Evolutionary conservation across 768 basidiomycete species (phyloP).

Genomic region (Rickenella mellea): DNA sequence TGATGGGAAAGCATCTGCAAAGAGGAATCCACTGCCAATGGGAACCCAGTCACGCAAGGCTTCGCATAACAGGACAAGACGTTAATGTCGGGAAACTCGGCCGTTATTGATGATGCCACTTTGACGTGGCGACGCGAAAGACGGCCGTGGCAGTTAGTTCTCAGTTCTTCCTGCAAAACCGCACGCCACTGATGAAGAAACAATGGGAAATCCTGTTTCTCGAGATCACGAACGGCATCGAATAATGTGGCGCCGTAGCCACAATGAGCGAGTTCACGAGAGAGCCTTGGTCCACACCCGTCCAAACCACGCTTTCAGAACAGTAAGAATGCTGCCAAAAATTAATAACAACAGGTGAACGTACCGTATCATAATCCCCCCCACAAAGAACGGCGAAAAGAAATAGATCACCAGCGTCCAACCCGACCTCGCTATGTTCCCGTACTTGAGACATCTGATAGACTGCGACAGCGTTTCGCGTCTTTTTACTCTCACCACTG

Average conservation of each 20-base stretch:
- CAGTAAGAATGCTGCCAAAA: too few species aligned
- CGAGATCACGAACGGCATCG: slow-evolving; percentile 43
- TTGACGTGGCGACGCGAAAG: slow-evolving; percentile 56
- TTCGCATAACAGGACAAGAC: slow-evolving; percentile 70
- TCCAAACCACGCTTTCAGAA: too few species aligned
- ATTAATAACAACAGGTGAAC: too few species aligned
- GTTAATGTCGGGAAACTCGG: slow-evolving; percentile 63
- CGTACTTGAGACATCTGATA: slow-evolving; percentile 29
- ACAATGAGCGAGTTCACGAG: slow-evolving; percentile 70
- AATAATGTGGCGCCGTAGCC: slow-evolving; percentile 70
- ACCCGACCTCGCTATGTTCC: slow-evolving; percentile 38
- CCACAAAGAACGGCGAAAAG: slow-evolving; percentile 82
- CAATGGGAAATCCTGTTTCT: slow-evolving; percentile 30
- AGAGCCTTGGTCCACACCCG: slow-evolving; percentile 61
- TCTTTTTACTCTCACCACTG: too few species aligned
- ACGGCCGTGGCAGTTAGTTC: slow-evolving; percentile 55
- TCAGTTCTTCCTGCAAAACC: slow-evolving; percentile 51
- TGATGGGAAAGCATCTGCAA: too few species aligned
- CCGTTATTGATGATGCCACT: slow-evolving; percentile 54
- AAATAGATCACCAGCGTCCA: slow-evolving; percentile 59
- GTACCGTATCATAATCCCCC: slow-evolving; percentile 77
- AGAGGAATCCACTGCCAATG: too few species aligned
- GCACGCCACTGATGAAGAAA: slow-evolving; percentile 61
- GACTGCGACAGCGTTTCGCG: too few species aligned
- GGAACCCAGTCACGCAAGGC: too few species aligned